A percentile compares a stretch with the other conserved stretches of the same genome.
phyloP scores from a whole-genome alignment of 2,329 filamentous ascomycete species.

The Dactylellina leptospora region DNA sequence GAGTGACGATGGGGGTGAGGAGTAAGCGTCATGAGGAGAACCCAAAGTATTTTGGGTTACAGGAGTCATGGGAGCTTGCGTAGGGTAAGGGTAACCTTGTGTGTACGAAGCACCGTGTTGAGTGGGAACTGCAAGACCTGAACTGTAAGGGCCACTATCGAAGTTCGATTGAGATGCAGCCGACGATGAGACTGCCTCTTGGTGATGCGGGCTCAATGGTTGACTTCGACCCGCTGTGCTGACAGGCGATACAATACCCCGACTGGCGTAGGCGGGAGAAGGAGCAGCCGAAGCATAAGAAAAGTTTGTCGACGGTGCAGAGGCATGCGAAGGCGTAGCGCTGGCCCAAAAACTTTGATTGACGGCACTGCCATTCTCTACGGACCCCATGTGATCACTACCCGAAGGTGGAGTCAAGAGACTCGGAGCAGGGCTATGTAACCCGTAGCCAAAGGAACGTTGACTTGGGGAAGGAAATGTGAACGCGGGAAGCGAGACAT shows the following conservation, averaged over 20 bases:
- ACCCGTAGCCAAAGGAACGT: conserved; percentile 43
- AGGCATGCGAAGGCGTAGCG: conserved; percentile 22
- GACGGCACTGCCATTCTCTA: conserved; percentile 38
- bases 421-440: conserved; percentile 44
- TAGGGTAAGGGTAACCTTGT: conserved; percentile 21
- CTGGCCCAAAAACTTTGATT: conserved; percentile 47
- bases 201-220: conserved; percentile 46
- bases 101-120: conserved; percentile 35
- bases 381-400: conserved; percentile 37
- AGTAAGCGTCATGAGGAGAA: conserved; percentile 48
- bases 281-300: conserved; percentile 38
- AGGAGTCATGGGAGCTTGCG: conserved; percentile 37
- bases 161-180: conserved; percentile 17
- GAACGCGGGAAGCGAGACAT: conserved; percentile 47
- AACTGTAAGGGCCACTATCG: conserved; percentile 31
- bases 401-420: conserved; percentile 43
- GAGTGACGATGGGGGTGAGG: conserved; percentile 41
- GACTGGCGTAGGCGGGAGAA: conserved; percentile 16
- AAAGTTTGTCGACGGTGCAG: conserved; percentile 14
- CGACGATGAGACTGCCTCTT: conserved; percentile 30
- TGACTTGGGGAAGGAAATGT: conserved; percentile 45
- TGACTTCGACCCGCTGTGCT: conserved; percentile 33
- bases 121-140: conserved; percentile 30
- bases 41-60: conserved; percentile 24
- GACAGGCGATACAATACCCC: conserved; percentile 37